Percentiles rank a stretch among this genome's conserved stretches.
Conservation (phyloP, 306 rosid genomes). For the Vigna reflexopilosa region DNA sequence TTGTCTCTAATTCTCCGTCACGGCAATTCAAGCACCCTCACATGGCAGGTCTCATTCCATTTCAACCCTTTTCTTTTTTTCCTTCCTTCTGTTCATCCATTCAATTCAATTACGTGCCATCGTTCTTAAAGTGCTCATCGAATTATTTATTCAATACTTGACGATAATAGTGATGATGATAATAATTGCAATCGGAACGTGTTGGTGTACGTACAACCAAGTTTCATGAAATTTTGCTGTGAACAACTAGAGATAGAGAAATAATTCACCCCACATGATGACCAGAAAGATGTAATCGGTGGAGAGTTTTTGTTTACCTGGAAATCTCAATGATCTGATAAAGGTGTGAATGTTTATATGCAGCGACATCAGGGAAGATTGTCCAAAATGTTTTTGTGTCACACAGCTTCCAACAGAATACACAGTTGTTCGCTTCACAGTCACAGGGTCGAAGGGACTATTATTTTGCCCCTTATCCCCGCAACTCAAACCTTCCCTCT, state of each 20-base stretch:
- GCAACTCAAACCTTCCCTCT: slow-evolving; percentile 69
- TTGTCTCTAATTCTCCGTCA: slow-evolving; percentile 41
- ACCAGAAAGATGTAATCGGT: background rate
- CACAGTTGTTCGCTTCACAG: slow-evolving; percentile 56
- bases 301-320: slow-evolving; percentile 23
- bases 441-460: slow-evolving; percentile 65
- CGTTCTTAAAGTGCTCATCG: background rate
- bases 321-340: slow-evolving; percentile 54
- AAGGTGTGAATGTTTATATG: slow-evolving; percentile 73
- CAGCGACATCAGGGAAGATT: slow-evolving; percentile 92
- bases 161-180: background rate
- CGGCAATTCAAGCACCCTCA: slow-evolving; percentile 3
- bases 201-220: slow-evolving; percentile 4
- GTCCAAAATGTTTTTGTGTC: slow-evolving; percentile 83
- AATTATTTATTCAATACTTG: background rate
- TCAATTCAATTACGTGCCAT: background rate
- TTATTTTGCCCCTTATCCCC: slow-evolving; percentile 65
- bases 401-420: slow-evolving; percentile 66
- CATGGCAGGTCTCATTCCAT: slow-evolving; percentile 42
- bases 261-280: slow-evolving; percentile 6
- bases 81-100: background rate
- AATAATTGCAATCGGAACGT: slow-evolving; percentile 14
- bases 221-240: slow-evolving; percentile 11
- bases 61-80: background rate
- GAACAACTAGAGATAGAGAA: background rate